Conservation (phyloP, 2,329 filamentous ascomycete genomes). For the Alternaria angustiovoidea region DNA sequence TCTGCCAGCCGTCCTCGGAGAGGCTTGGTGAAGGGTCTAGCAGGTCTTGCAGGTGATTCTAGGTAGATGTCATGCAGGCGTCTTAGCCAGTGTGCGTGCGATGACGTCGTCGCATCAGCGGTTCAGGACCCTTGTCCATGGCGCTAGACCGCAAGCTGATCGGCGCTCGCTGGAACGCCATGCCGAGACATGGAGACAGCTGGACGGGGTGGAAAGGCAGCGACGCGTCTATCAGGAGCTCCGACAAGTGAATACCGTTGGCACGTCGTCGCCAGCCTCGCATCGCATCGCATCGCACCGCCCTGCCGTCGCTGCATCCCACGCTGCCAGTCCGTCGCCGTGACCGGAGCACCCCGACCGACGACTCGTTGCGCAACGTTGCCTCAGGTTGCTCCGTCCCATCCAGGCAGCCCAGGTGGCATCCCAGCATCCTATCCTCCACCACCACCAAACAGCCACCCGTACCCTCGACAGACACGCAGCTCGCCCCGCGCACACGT, state of each 20-base stretch:
- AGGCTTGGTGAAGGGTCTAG: constrained; percentile 17
- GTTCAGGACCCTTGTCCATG: constrained; percentile 6
- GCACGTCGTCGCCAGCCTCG: not conserved
- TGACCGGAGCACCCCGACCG: constrained; percentile 1
- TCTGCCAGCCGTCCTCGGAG: not conserved
- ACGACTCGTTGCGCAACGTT: constrained; percentile 30
- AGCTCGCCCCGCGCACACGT: constrained; percentile 5
- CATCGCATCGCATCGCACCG: not conserved
- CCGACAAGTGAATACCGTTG: not conserved
- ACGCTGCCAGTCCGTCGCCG: not conserved
- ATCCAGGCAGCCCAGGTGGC: constrained; percentile 8
- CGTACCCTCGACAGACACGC: constrained; percentile 16
- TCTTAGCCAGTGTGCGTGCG: constrained; percentile 6
- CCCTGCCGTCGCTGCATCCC: not conserved
- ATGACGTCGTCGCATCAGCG: constrained; percentile 24
- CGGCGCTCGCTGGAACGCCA: constrained; percentile 16
- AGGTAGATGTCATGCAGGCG: constrained; percentile 25
- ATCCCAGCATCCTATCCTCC: constrained; percentile 21
- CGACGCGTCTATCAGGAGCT: constrained; percentile 7
- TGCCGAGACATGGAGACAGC: constrained; percentile 9
- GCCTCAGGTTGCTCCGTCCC: constrained; percentile 15
- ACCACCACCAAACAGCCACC: constrained; percentile 26
- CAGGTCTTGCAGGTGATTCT: constrained; percentile 19
- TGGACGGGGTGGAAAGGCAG: constrained; percentile 3
- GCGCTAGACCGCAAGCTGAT: constrained; percentile 13